Percentiles rank a stretch among this genome's conserved stretches.
phyloP scores from a whole-genome alignment of 2,329 filamentous ascomycete genomes.

The Xylariomycetidae sp. region DNA sequence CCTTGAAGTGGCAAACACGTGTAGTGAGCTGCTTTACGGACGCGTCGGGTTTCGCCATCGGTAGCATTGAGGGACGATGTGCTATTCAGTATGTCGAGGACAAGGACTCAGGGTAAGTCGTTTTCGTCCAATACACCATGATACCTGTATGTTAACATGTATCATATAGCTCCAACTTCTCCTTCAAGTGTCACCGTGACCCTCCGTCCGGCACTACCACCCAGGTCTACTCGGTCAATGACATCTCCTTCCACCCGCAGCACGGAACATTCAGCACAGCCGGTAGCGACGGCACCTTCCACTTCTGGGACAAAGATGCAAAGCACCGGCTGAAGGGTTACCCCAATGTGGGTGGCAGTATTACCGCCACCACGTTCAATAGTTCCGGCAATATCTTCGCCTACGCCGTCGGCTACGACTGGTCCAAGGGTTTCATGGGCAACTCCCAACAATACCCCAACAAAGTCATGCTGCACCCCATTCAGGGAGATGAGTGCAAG shows the following conservation, averaged over 20 bases:
- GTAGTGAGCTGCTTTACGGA: constrained; percentile 94
- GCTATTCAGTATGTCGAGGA: constrained; percentile 98
- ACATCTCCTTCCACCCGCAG: constrained; percentile 93
- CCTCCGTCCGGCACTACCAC: constrained; percentile 67
- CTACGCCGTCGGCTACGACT: constrained; percentile 92
- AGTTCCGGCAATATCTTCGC: constrained; percentile 77
- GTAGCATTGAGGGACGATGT: constrained; percentile 93
- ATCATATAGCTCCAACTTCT: constrained; percentile 73
- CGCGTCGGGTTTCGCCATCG: constrained; percentile 85
- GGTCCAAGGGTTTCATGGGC: constrained; percentile 88
- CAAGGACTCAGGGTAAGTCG: constrained; percentile 67
- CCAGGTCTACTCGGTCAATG: constrained; percentile 92
- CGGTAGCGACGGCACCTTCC: constrained; percentile 91
- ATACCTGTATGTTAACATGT: constrained; percentile 4
- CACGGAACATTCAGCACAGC: constrained; percentile 99
- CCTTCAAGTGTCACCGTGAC: constrained; percentile 97
- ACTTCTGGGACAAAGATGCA: constrained; percentile 92
- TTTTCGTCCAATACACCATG: neutral
- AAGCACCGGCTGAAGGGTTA: constrained; percentile 89
- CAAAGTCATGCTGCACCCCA: constrained; percentile 81
- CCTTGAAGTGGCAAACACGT: constrained; percentile 95
- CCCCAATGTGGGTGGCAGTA: constrained; percentile 75
- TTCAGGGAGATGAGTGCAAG: constrained; percentile 58
- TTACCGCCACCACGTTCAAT: constrained; percentile 89
- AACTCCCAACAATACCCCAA: constrained; percentile 71